Evolutionary conservation across 208 protist genomes (phyloP).

Genomic region (Endotrypanum monterogeii): DNA sequence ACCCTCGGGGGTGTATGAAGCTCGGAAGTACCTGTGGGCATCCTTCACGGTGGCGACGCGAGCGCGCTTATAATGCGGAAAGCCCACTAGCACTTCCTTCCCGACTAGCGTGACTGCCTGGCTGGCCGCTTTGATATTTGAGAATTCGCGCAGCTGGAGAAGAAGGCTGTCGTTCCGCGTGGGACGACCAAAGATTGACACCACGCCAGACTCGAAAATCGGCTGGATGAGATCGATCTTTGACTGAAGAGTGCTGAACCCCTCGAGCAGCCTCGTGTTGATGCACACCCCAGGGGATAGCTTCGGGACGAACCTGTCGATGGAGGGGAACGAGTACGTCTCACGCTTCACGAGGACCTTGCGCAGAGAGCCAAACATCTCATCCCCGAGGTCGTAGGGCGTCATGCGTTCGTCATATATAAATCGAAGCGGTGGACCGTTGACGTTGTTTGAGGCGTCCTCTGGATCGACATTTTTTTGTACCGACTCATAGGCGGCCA

Average conservation of each 20-base stretch:
- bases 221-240: slow-evolving; percentile 54
- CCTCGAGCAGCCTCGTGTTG: slow-evolving; percentile 66
- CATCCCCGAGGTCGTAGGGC: slow-evolving; percentile 48
- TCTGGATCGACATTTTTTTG: slow-evolving; percentile 64
- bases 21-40: slow-evolving; percentile 41
- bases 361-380: slow-evolving; percentile 60
- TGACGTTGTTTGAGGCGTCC: slow-evolving; percentile 70
- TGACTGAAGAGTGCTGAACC: slow-evolving; percentile 78
- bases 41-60: slow-evolving; percentile 76
- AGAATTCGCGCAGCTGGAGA: slow-evolving; percentile 49
- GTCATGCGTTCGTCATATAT: slow-evolving; percentile 61
- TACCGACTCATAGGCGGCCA: slow-evolving; percentile 80
- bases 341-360: slow-evolving; percentile 56
- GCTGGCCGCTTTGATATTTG: slow-evolving; percentile 26
- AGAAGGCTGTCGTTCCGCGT: slow-evolving; percentile 79
- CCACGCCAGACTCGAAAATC: slow-evolving; percentile 53
- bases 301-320: slow-evolving; percentile 50
- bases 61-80: slow-evolving; percentile 87
- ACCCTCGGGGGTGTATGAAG: slow-evolving; percentile 61
- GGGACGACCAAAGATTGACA: slow-evolving; percentile 78
- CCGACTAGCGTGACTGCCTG: slow-evolving; percentile 62
- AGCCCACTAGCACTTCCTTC: slow-evolving; percentile 85
- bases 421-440: slow-evolving; percentile 67
- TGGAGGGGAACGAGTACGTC: slow-evolving; percentile 56
- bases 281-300: slow-evolving; percentile 67